Evolutionary conservation across 352 stramenopile genomes (phyloP), one percentile per base, ranked within the genome.

Genomic region (Thraustotheca clavata): DNA sequence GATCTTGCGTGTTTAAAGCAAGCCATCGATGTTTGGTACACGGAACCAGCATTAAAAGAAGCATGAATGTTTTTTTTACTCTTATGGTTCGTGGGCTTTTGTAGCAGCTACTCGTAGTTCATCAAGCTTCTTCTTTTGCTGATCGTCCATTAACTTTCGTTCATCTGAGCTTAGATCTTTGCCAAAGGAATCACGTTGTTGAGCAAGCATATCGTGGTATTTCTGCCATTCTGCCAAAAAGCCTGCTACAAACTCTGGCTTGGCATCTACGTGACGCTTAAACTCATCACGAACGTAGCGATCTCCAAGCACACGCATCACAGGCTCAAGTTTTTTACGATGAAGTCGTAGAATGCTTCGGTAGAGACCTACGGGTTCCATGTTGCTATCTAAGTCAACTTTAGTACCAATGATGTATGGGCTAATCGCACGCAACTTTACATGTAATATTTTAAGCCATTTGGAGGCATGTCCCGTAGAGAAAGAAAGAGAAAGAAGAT

Each of bases 281-380:
- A 94, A 94, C 59, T 94, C 85, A 67, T 94, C 85, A 36, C 80
- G 74, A 31, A 94, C 80, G 62, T 94, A 94, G 55, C 87, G 71
- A 69, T 94, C 81, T 20, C 85, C 85, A 0, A 94, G 80, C 26
- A 92, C 63, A 59, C 85, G 83, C 83, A 94, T 92, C 43, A 85
- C 80, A 35, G 83, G 78, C 65, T 81, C 77, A 36, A 94, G 70
- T 41, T 91, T 89, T 48, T 72, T 69, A 38, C 71, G 71, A 61
- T 94, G 85, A 41, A 92, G 81, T 68, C 73, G 77, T 69, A 94
- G 73, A 60, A 94, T 91, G 70, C 75, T 75, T 40, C 75, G 76
- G 62, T 94, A 94, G 26, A 94, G 77, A 38, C 69, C 70, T 69
- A 92, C 62, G n/a, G n/a, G n/a, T n/a, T n/a, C n/a, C n/a, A n/a